Conservation (phyloP, 495 filamentous ascomycete species). For the Xeromyces bisporus region DNA sequence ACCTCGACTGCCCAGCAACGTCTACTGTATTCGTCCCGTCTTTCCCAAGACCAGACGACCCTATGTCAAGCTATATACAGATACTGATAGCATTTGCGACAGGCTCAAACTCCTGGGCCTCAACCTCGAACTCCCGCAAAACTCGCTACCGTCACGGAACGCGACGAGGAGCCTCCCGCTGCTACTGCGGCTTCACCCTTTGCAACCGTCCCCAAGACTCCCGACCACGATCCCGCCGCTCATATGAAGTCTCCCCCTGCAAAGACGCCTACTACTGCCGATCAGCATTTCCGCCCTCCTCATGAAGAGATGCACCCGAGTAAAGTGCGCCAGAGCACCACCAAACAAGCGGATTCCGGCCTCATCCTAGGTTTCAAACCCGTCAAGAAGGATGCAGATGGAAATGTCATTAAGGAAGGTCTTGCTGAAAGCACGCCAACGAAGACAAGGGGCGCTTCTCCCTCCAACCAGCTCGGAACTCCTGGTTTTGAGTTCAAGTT, state of each 20-base stretch:
- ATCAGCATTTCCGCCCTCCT: constrained; percentile 29
- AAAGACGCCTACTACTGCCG: constrained; percentile 32
- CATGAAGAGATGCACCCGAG: constrained; percentile 64
- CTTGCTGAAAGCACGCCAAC: constrained; percentile 23
- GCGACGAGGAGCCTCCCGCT: constrained; percentile 16
- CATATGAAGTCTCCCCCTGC: constrained; percentile 13
- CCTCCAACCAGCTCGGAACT: constrained; percentile 29
- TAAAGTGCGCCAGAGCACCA: constrained; percentile 53
- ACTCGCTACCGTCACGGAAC: constrained; percentile 23
- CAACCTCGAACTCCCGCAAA: constrained; percentile 5
- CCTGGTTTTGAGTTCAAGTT: constrained; percentile 65
- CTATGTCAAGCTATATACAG: too few relatives aligned
- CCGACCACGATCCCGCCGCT: constrained; percentile 6
- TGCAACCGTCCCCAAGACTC: constrained; percentile 7
- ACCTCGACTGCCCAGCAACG: constrained; percentile 1
- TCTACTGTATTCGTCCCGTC: background rate
- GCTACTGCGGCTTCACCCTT: constrained; percentile 1
- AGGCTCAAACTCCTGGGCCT: constrained; percentile 6
- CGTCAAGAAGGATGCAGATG: constrained; percentile 30
- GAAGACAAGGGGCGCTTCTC: constrained; percentile 24
- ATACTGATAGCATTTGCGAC: too few relatives aligned
- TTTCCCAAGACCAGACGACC: too few relatives aligned
- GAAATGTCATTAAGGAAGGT: constrained; percentile 19
- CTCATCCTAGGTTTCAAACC: constrained; percentile 52
- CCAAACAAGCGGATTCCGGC: constrained; percentile 47